A percentile compares a stretch with the other conserved stretches of the same genome.
phyloP scores from a whole-genome alignment of 495 filamentous ascomycete genomes.

The Hypomontagnella submonticulosa region DNA sequence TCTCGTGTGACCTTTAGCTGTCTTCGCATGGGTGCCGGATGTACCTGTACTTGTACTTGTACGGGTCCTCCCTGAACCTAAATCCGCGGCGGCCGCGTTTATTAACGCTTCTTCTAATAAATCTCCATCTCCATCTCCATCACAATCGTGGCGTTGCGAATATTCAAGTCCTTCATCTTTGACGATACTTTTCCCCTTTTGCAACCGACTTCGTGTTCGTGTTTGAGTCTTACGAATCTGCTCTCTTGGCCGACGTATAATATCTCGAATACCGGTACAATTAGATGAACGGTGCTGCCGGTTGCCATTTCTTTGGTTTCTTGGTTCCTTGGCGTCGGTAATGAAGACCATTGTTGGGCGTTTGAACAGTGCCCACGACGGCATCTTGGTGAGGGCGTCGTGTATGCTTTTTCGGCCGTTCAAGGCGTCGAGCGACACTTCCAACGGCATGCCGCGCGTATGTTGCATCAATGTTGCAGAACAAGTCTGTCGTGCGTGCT shows the following conservation, averaged over 20 bases:
- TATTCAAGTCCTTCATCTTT: background rate
- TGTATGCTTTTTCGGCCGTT: conserved; percentile 17
- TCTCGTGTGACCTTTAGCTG: conserved; percentile 21
- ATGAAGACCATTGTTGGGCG: conserved; percentile 40
- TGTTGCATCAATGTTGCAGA: conserved; percentile 34
- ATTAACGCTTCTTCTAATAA: background rate
- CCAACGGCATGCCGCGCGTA: conserved; percentile 31
- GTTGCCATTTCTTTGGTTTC: conserved; percentile 30
- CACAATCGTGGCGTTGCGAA: conserved; percentile 3
- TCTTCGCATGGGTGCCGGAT: conserved; percentile 19
- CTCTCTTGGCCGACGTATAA: conserved; percentile 39
- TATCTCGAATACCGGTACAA: conserved; percentile 30
- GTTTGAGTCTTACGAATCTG: conserved; percentile 27
- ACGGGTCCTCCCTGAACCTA: conserved; percentile 6
- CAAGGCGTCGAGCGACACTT: conserved; percentile 27
- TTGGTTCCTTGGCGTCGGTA: conserved; percentile 40
- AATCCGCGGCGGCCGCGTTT: conserved; percentile 1
- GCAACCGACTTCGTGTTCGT: conserved; percentile 32
- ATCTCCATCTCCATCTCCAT: conserved; percentile 10
- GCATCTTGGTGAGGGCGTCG: conserved; percentile 34
- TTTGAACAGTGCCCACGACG: conserved; percentile 37
- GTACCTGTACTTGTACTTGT: conserved; percentile 26
- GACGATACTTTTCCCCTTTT: conserved; percentile 8
- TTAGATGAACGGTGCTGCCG: conserved; percentile 30
- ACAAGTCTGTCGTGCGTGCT: conserved; percentile 23